Percentiles rank a stretch among this genome's conserved stretches.
Evolutionary conservation across 2,329 filamentous ascomycete species (phyloP).

Genomic region (Ophioceras dolichostomum): DNA sequence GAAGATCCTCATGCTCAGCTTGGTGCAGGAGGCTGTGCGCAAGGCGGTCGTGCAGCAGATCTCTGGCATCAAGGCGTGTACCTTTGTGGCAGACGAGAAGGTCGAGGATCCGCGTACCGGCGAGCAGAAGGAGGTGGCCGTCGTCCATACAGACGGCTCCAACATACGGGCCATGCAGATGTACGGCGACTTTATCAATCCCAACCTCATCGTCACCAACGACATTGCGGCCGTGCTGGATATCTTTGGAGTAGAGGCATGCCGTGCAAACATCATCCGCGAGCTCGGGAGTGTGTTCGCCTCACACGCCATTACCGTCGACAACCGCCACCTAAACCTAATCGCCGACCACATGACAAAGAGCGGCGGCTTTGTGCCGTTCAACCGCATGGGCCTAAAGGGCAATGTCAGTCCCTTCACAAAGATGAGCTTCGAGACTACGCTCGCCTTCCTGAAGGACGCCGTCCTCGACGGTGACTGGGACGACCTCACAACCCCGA

Average conservation of each 20-base stretch:
- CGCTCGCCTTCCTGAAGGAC: constrained; percentile 83
- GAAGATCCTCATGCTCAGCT: constrained; percentile 85
- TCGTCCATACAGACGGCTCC: constrained; percentile 70
- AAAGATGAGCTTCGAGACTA: constrained; percentile 99
- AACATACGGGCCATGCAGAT: constrained; percentile 88
- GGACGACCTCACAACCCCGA: constrained; percentile 79
- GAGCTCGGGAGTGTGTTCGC: constrained; percentile 81
- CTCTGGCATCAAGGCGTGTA: constrained; percentile 60
- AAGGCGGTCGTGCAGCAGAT: constrained; percentile 82
- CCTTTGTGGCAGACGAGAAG: constrained; percentile 49
- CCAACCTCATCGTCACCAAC: constrained; percentile 80
- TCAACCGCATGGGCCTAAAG: constrained; percentile 81
- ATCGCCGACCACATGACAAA: constrained; percentile 99
- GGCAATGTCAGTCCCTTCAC: constrained; percentile 83
- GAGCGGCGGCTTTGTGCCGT: constrained; percentile 76
- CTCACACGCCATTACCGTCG: constrained; percentile 84
- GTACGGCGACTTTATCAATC: constrained; percentile 75
- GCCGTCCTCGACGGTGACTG: constrained; percentile 82
- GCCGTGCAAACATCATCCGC: constrained; percentile 71
- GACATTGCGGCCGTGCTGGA: constrained; percentile 77
- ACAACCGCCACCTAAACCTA: constrained; percentile 83
- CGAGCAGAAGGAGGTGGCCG: constrained; percentile 33
- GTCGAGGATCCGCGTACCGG: constrained; percentile 32
- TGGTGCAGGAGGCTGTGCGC: constrained; percentile 71
- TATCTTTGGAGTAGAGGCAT: constrained; percentile 88